These are phyloP conservation scores for Zymoseptoria passerinii DNA, from an alignment of 2,329 filamentous ascomycete genomes.

Conservation along the genomic window DNA sequence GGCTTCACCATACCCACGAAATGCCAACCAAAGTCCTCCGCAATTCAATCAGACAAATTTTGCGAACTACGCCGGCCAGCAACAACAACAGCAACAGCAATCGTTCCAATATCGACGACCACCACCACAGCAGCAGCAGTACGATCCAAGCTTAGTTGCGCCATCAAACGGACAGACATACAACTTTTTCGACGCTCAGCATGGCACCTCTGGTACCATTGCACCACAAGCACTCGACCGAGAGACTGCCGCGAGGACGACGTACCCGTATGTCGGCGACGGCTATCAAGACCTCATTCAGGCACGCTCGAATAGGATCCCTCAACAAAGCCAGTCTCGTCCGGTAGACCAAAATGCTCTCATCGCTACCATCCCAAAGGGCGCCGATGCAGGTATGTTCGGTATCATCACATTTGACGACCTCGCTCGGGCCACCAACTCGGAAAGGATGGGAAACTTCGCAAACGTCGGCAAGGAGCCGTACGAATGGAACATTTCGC, in stretches of 20 bases:
- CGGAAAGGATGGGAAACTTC: constrained; percentile 36
- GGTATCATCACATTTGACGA: constrained; percentile 35
- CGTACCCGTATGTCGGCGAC: constrained; percentile 9
- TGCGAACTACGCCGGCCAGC: constrained; percentile 15
- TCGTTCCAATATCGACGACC: constrained; percentile 8
- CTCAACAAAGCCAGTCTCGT: constrained; percentile 4
- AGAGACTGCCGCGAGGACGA: constrained; percentile 2
- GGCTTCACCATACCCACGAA: constrained; percentile 17
- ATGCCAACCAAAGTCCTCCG: constrained; percentile 23
- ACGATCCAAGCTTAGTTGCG: constrained; percentile 16
- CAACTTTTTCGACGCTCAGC: constrained; percentile 13
- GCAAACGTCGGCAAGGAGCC: constrained; percentile 37
- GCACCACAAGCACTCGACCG: constrained; percentile 27
- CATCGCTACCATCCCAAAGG: constrained; percentile 23
- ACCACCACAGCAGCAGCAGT: constrained; percentile 18
- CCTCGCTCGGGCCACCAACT: constrained; percentile 38
- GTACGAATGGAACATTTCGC: constrained; percentile 37
- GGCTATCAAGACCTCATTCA: constrained; percentile 10
- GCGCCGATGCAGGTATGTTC: constrained; percentile 31
- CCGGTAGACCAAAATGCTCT: constrained; percentile 22
- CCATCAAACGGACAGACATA: constrained; percentile 7
- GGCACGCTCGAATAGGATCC: neutral
- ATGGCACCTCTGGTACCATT: constrained; percentile 19
- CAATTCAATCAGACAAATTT: constrained; percentile 20
- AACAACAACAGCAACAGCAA: neutral